Evolutionary conservation across 805 yeast species (phyloP), one percentile per base, ranked within the genome.

Genomic region (Lipomyces orientalis): DNA sequence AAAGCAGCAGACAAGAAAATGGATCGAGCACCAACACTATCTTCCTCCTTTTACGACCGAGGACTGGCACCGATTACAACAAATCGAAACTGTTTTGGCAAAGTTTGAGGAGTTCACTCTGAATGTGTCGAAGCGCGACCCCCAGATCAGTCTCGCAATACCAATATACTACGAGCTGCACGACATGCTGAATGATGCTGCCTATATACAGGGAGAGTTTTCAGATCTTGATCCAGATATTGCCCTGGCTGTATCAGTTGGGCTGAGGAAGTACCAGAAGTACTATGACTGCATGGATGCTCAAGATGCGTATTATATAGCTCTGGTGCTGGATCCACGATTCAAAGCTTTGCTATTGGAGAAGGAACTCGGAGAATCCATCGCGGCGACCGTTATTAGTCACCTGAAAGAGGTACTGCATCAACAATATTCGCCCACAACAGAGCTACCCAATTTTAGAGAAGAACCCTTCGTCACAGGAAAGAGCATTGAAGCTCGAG

Each of bases 51-150:
- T 57, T 35, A 35, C 10, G 7, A 37, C 31, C 60, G 29, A 33
- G 29, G 60, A 57, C 31, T 57, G 60, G 60, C 22, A 35, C 43
- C 49, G 60, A 6, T 9, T 57, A n/a, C 31, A n/a, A 57, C 60
- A 57, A 19, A 34, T 57, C 19, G 29, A 34, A n/a, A 16, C 9
- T 34, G 49, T 57, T 25, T n/a, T 57, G 49, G 6, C 9, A 16
- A 12, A 34, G 60, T 57, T 57, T 12, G 60, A 57, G 29, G 31
- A 34, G n/a, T n/a, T 34, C 16, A 57, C 60, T 33, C 29, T 25
- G 10, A 16, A 6, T 7, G 60, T 57, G 4, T 57, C 60, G 12
- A 35, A 34, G 60, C 31, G 46, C 6, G 49, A 34, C 6, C 46
- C 60, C 6, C 46, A 34, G 46, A 34, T 34, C 35, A 33, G 14